Base-by-base conservation (phyloP, 2,329 filamentous ascomycete genomes). In the Colletotrichum filicis region DNA sequence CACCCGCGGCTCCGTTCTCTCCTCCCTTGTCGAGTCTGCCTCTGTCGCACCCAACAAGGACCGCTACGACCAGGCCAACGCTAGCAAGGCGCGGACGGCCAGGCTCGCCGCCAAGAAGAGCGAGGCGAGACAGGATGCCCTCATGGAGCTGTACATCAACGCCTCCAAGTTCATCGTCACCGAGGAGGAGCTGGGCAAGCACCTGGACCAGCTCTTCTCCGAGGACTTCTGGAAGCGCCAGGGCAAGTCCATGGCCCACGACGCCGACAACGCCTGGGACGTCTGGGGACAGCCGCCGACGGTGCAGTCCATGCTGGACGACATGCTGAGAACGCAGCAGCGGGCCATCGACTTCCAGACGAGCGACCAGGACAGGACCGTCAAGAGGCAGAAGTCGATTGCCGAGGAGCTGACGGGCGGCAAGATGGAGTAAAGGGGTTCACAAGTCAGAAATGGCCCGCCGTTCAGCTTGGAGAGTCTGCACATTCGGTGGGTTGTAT, bases 91-190 rank as follows among this genome's bases (percentile, higher is more conserved):
- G 49, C 83, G 82, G 57, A 85, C 86, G 16, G 81, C 82, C 16
- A 83, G 84, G 16, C 81, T 87, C 55, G 81, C 86, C 37, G 83
- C 82, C 11, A 81, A 85, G 66, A 91, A 91, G 79, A 85, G 87
- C 56, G 87, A 91, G 71, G 86, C 88, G 66, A 90, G 93, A 63
- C 87, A 90, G 74, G 91, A 96, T 76, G 89, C 92, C 19, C 84
- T 99, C 35, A 94, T 98, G 83, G 92, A 94, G 71, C 89, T 99
- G 14, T 99, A 99, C 84, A 93, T 97, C 85, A 93, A 95, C 77
- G 95, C 97, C 5, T 90, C 93, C 30, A 86, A 90, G 52, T 99
- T 98, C 84, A 98, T 99, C 80, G 92, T 95, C 22, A 92, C 89
- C 28, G 95, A 97, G 81, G 85, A 88, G 63, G 92, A 97, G 81